Evolutionary conservation across 768 basidiomycete species (phyloP), one percentile per base, ranked within the genome.

Genomic region (Hemileccinum impolitum): DNA sequence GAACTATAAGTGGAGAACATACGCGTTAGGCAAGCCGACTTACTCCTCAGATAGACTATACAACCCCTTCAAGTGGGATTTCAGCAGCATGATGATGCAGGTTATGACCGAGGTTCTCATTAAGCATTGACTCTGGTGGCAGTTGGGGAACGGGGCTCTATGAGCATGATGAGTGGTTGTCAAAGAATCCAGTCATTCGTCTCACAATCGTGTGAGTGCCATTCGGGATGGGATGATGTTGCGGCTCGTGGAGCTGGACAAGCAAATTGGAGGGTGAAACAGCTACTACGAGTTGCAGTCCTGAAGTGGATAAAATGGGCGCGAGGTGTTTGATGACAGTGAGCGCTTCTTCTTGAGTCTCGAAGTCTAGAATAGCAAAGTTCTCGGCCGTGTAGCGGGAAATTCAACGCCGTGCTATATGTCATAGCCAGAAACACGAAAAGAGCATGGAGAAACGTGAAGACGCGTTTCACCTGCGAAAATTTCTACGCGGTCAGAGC

Each of bases 31-130:
- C 31, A 18, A 17, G 10, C 11, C 4, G 13, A 75, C 88, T 50
- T 63, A 95, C 94, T 96, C 94, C 73, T 98, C 94, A 2, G 90
- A 87, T 34, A 98, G 66, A 2, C 84, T 81, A 62, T 97, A 99
- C 13, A 91, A 61, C 1, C 67, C 66, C 63, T 97, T 94, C 49
- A 99, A 74, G 67, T 97, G 80, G 5, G 85, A 78, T 61, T 95
- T 94, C 28, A 97, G 76, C 26, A 94, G 72, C 77, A 97, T 85
- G 41, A 91, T 81, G 60, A 97, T 80, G n/a, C 84, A 82, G 18
- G 93, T 76, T 43, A 90, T 76, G 34, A 94, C 76, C 10, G 92
- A 90, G 25, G 76, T 82, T 55, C 85, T 74, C 72, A 28, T 54
- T 18, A 14, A 63, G 15, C 55, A 39, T 54, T 28, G 36, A 48